phyloP scores from a whole-genome alignment of 1,139 yeast species.

The Suhomyces bribrorum region DNA sequence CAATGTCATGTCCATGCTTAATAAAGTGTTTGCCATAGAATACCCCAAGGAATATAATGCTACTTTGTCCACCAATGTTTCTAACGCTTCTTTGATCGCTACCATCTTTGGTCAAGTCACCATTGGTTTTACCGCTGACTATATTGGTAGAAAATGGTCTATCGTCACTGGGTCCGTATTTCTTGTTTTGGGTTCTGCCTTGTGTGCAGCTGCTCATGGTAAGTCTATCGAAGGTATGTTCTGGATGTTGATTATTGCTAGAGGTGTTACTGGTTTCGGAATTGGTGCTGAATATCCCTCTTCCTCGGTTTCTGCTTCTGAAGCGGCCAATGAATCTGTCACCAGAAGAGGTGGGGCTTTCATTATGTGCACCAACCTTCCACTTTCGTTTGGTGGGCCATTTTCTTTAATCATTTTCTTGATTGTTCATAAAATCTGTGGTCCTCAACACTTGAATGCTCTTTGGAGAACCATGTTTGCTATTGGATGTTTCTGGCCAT shows the following conservation, averaged over 20 bases:
- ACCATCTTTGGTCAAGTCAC: constrained; percentile 58
- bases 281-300: constrained; percentile 80
- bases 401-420: constrained; percentile 68
- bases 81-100: constrained; percentile 59
- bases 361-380: constrained; percentile 68
- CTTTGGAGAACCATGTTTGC: constrained; percentile 79
- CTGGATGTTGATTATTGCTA: constrained; percentile 70
- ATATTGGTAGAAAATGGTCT: constrained; percentile 60
- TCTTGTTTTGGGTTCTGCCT: constrained; percentile 54
- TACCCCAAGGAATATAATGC: constrained; percentile 48
- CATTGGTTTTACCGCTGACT: constrained; percentile 58
- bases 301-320: constrained; percentile 67
- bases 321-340: constrained; percentile 66
- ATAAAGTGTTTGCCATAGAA: constrained; percentile 46
- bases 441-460: constrained; percentile 47
- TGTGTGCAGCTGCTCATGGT: constrained; percentile 63
- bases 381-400: constrained; percentile 75
- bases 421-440: constrained; percentile 64
- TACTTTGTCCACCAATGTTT: constrained; percentile 53
- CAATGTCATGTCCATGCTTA: constrained; percentile 61
- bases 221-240: constrained; percentile 54
- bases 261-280: constrained; percentile 75
- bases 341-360: constrained; percentile 66
- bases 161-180: constrained; percentile 55
- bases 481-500: constrained; percentile 74